Conservation (phyloP, 352 stramenopile genomes). For the Pseudoperonospora humuli region DNA sequence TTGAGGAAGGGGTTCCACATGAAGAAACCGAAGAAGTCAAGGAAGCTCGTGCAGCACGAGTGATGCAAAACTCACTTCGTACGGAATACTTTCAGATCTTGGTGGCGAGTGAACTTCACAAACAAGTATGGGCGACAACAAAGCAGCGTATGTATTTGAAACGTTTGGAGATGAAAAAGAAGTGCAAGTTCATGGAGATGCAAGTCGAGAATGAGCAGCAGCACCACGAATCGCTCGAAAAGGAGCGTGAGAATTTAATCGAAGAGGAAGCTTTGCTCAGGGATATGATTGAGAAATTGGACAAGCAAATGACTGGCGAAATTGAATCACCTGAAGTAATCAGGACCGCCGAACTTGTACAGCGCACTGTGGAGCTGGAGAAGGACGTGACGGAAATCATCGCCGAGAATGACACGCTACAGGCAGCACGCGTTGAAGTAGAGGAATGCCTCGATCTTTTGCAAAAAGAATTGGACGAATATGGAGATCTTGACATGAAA, state of each 20-base stretch:
- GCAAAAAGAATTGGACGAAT: conserved; percentile 59
- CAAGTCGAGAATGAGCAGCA: conserved; percentile 43
- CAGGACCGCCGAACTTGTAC: conserved; percentile 45
- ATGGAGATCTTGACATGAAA: conserved; percentile 49
- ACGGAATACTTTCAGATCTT: conserved; percentile 71
- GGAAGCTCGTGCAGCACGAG: conserved; percentile 43
- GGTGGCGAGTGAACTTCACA: conserved; percentile 67
- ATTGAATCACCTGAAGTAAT: conserved; percentile 60
- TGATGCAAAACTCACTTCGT: conserved; percentile 58
- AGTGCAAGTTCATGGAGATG: conserved; percentile 39
- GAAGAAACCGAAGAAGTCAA: conserved; percentile 72
- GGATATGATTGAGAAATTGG: conserved; percentile 55
- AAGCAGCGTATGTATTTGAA: conserved; percentile 41
- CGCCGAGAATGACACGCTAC: conserved; percentile 60
- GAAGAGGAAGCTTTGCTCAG: conserved; percentile 46
- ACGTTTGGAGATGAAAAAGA: conserved; percentile 44
- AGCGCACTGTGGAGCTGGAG: conserved; percentile 45
- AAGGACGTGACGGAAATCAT: conserved; percentile 70
- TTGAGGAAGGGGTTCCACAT: conserved; percentile 43
- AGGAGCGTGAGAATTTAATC: conserved; percentile 49
- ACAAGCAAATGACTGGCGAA: conserved; percentile 40
- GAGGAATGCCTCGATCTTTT: conserved; percentile 50
- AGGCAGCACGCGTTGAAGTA: conserved; percentile 34
- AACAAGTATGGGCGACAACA: conserved; percentile 65
- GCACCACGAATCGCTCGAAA: conserved; percentile 38